Evolutionary conservation across 345 rosid genomes (phyloP).

Genomic region (Acer negundo): DNA sequence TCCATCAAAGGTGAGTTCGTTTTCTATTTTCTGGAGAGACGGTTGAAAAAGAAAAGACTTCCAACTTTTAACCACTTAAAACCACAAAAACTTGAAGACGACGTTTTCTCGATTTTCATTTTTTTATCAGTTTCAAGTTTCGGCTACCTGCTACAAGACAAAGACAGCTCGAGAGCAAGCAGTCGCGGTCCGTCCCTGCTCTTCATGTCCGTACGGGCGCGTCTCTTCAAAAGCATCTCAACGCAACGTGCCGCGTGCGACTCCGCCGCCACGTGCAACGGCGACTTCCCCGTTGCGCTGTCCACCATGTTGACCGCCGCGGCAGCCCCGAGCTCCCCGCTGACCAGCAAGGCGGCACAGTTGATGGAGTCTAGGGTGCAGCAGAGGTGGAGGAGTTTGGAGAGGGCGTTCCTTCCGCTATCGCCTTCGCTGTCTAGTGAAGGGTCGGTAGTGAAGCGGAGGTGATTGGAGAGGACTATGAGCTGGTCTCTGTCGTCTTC

Average conservation of each 20-base stretch:
- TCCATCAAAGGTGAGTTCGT: conserved; percentile 29
- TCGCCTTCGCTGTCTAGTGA: conserved; percentile 17
- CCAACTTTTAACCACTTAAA: conserved; percentile 15
- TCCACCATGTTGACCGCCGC: conserved; percentile 56
- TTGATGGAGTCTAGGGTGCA: conserved; percentile 56
- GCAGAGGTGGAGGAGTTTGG: conserved; percentile 55
- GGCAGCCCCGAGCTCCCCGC: conserved; percentile 57
- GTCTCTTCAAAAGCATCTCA: conserved; percentile 63
- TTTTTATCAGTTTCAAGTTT: background rate
- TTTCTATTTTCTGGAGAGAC: background rate
- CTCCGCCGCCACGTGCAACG: conserved; percentile 69
- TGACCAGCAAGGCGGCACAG: conserved; percentile 59
- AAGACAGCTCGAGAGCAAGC: conserved; percentile 67
- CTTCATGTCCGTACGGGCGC: conserved; percentile 71
- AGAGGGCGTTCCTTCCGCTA: background rate
- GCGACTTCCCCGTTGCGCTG: conserved; percentile 40
- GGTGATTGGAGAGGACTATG: conserved; percentile 26
- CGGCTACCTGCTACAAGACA: conserved; percentile 52
- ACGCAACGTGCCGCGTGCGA: conserved; percentile 62
- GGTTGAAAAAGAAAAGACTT: background rate
- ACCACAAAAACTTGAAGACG: conserved; percentile 23
- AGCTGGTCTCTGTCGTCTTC: conserved; percentile 50
- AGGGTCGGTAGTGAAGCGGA: conserved; percentile 24
- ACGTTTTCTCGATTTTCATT: conserved; percentile 5
- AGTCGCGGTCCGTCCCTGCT: conserved; percentile 59